Base-by-base conservation (phyloP, 495 filamentous ascomycete species). In the Annulohypoxylon nitens region DNA sequence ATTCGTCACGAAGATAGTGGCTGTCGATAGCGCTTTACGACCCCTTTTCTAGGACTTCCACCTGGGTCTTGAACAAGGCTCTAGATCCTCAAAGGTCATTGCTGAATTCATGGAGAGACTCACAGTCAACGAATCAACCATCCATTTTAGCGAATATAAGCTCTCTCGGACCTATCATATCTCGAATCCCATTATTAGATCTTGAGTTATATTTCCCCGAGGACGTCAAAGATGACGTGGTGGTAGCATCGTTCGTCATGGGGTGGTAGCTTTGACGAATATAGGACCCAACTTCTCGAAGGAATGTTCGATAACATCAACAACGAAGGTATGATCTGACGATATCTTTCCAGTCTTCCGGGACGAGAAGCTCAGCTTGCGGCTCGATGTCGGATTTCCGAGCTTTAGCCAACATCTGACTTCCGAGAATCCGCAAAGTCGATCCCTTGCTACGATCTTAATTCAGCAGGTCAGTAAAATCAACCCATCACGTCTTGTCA, bases 191-290 rank as follows among this genome's bases (percentile, higher is more conserved):
- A 26, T 26, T 26, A 51, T 51, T 26, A 23, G 20, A 26, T 3
- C 48, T 26, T 26, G 48, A 51, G 20, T 51, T 51, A 51, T 54
- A 54, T 33, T 54, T 33, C 12, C 1, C 5, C 25, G 25, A 33
- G 3, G 25, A 26, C 33, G 23, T n/a, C 36, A 2, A 37, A 57
- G 53, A 23, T 57, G 53, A 57, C 53, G 53, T 57, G 53, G 53
- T 57, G 33, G 36, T 20, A 33, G 33, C 33, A 20, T 37, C 26
- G 16, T 16, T 37, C 11, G 18, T 6, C 18, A 37, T 30, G 53
- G 11, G 53, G 10, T 57, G n/a, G 30, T 16, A 33, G n/a, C 30
- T 33, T 57, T 37, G 53, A 30, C 33, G 33, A 57, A 20, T 37
- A 34, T 57, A 37, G 26, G 16, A 37, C 30, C n/a, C 33, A 34